Percentiles rank a stretch among this genome's conserved stretches.
These are phyloP conservation scores for Talaromyces proteolyticus DNA, from an alignment of 495 filamentous ascomycete species.

Conservation along the genomic window DNA sequence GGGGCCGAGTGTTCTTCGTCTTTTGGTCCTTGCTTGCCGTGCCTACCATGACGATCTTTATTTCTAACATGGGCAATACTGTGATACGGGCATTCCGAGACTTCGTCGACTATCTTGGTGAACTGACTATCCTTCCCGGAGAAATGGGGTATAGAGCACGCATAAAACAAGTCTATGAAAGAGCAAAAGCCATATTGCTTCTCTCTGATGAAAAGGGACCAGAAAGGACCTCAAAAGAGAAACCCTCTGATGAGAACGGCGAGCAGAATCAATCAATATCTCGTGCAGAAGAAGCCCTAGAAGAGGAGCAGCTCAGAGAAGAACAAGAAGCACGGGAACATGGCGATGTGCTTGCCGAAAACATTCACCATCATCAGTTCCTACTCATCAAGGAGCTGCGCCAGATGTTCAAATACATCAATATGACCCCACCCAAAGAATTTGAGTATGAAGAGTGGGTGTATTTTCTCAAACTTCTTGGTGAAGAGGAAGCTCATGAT, in stretches of 20 bases:
- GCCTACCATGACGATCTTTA: slow-evolving; percentile 76
- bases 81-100: slow-evolving; percentile 67
- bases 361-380: slow-evolving; percentile 58
- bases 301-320: slow-evolving; percentile 30
- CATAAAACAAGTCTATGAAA: slow-evolving; percentile 13
- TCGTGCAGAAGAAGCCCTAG: slow-evolving; percentile 5
- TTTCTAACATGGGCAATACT: slow-evolving; percentile 66
- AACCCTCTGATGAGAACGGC: slow-evolving; percentile 8
- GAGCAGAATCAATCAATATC: neutral
- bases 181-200: slow-evolving; percentile 16
- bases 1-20: slow-evolving; percentile 69
- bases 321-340: slow-evolving; percentile 30
- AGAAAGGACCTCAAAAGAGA: slow-evolving; percentile 1
- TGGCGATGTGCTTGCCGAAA: slow-evolving; percentile 36
- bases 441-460: slow-evolving; percentile 82
- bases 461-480: slow-evolving; percentile 70
- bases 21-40: slow-evolving; percentile 64
- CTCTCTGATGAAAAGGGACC: slow-evolving; percentile 14
- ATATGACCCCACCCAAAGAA: slow-evolving; percentile 51
- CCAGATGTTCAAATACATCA: slow-evolving; percentile 59
- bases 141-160: slow-evolving; percentile 32
- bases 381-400: slow-evolving; percentile 62
- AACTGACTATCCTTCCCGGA: slow-evolving; percentile 70
- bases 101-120: slow-evolving; percentile 61
- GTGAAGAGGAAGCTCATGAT: slow-evolving; percentile 53